Percentiles rank a stretch among this genome's conserved stretches.
Conservation (phyloP, 2,329 filamentous ascomycete genomes). For the Chaetothyriales sp. region DNA sequence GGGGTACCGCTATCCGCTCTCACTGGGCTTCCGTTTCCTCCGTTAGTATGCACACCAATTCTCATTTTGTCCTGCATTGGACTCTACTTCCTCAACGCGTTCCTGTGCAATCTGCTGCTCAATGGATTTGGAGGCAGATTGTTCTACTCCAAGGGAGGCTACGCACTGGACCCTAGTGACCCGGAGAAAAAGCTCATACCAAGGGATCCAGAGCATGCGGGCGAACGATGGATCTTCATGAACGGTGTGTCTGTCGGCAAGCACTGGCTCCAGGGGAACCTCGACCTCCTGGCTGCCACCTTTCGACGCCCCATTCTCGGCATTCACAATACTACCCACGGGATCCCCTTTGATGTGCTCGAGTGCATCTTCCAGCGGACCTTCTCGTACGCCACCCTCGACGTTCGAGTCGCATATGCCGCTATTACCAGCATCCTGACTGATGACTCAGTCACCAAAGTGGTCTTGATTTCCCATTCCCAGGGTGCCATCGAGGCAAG, state of each 20-base stretch:
- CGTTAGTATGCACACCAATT: constrained; percentile 33
- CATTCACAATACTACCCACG: constrained; percentile 62
- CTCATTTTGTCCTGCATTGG: constrained; percentile 18
- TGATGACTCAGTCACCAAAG: constrained; percentile 48
- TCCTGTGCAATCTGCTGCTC: constrained; percentile 21
- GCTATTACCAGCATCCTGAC: constrained; percentile 51
- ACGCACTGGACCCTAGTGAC: constrained; percentile 5
- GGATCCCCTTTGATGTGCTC: constrained; percentile 61
- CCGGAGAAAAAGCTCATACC: background rate
- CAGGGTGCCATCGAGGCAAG: constrained; percentile 65
- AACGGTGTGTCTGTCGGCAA: constrained; percentile 50
- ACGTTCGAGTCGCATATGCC: constrained; percentile 47
- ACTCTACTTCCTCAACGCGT: constrained; percentile 20
- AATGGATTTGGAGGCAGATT: constrained; percentile 21
- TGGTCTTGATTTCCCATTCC: constrained; percentile 62
- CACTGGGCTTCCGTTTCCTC: constrained; percentile 45
- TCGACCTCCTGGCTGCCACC: constrained; percentile 57
- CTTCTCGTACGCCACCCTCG: constrained; percentile 56
- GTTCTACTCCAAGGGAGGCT: constrained; percentile 5
- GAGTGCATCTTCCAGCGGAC: constrained; percentile 67
- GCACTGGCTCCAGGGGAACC: constrained; percentile 56
- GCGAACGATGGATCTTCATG: constrained; percentile 68
- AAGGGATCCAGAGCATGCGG: constrained; percentile 35
- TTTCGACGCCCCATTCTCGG: constrained; percentile 59
- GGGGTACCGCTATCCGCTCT: constrained; percentile 46